These are phyloP conservation scores for Prunus fruticosa DNA, from an alignment of 306 rosid genomes.

Conservation along the genomic window DNA sequence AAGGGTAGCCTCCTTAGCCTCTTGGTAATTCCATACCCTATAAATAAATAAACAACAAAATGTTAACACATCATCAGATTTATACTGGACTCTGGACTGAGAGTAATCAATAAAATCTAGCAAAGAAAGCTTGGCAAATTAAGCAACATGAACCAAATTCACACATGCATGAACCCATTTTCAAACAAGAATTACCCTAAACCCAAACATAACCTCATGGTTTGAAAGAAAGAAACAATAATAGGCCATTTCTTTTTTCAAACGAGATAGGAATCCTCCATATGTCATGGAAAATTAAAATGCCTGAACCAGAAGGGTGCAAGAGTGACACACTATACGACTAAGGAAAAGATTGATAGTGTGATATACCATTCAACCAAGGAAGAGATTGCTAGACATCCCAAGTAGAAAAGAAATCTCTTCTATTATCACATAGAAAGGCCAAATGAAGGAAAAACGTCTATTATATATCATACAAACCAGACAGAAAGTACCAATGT, in stretches of 20 bases:
- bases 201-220: neutral
- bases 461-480: too few species aligned
- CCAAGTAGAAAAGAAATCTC: too few species aligned
- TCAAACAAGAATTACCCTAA: neutral
- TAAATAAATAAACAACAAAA: slow-evolving; percentile 7
- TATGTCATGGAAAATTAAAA: neutral
- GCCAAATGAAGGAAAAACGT: too few species aligned
- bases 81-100: neutral
- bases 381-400: too few species aligned
- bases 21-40: slow-evolving; percentile 88
- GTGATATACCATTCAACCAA: too few species aligned
- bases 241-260: neutral
- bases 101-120: neutral
- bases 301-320: neutral
- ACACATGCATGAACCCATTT: neutral
- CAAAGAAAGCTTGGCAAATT: neutral
- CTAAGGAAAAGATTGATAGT: too few species aligned
- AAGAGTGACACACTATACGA: too few species aligned
- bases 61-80: slow-evolving; percentile 4
- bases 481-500: too few species aligned
- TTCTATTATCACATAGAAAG: too few species aligned
- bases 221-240: neutral
- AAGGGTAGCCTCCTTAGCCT: slow-evolving; percentile 71
- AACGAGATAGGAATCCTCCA: neutral
- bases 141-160: neutral